These are phyloP conservation scores for Cladosporium colombiae DNA, from an alignment of 2,329 filamentous ascomycete genomes.

Conservation along the genomic window DNA sequence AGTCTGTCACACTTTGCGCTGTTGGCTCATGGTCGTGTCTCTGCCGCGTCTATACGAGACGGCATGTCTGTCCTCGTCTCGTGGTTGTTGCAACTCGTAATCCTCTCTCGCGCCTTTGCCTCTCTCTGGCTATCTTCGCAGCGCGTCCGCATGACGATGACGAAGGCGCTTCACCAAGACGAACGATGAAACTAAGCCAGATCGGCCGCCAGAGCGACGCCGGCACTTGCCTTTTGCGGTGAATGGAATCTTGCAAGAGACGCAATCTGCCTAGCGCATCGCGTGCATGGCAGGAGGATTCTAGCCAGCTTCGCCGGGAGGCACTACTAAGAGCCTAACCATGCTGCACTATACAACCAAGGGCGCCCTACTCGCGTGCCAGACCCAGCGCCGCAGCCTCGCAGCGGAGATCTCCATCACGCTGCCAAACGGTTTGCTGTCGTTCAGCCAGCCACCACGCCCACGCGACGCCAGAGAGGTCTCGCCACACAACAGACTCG, in stretches of 20 bases:
- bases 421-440: not conserved
- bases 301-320: not conserved
- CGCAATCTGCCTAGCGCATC: slow-evolving; percentile 12
- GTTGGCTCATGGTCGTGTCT: not conserved
- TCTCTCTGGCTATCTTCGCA: not conserved
- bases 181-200: slow-evolving; percentile 8
- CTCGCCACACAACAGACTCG: not conserved
- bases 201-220: slow-evolving; percentile 16
- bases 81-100: not conserved
- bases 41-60: not conserved
- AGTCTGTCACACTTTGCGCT: not conserved
- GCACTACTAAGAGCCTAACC: not conserved
- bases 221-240: not conserved
- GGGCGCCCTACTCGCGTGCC: not conserved
- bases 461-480: not conserved
- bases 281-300: slow-evolving; percentile 13
- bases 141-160: slow-evolving; percentile 1
- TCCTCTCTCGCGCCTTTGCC: not conserved
- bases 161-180: not conserved
- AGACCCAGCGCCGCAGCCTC: not conserved
- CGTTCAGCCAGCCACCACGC: not conserved
- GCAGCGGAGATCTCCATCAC: slow-evolving; percentile 3
- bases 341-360: not conserved
- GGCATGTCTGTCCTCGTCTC: not conserved
- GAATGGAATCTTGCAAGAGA: slow-evolving; percentile 1